Base-by-base conservation (phyloP, 176 grass and related monocot species). In the Dendrocalamus sinicus region DNA sequence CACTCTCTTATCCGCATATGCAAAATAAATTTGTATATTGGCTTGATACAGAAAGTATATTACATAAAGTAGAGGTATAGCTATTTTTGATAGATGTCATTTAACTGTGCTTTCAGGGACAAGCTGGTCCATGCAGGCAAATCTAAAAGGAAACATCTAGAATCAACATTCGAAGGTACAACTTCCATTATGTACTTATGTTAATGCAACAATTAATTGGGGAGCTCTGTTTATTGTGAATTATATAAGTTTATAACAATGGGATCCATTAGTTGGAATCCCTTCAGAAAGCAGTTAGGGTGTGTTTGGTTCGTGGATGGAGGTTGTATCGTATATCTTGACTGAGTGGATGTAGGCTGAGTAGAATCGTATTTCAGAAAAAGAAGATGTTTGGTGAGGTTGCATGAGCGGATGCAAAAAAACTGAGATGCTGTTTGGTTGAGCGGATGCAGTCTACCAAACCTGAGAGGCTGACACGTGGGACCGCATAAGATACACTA, bases 151-250 rank as follows among this genome's bases (percentile, higher is more conserved):
- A 96, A 92, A 81, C 88, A 83, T 12, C 22, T 99, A 81, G 96
- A 99, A 81, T 99, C 88, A 84, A 91, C 92, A 91, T 89, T 96
- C 81, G 84, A 99, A 89, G 96, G 96, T 99, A 86, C 10, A 24
- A 12, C 41, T 82, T 85, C 74, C 22, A 16, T 78, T 60, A 87
- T 78, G 68, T 52, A 46, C 45, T 46, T 46, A 46, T 15, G 12
- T 51, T 44, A 70, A 72, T 86, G 62, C 72, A 84, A 63, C 52
- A 46, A 83, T 77, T 85, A 43, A 35, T 53, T 44, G 16, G 20
- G 55, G 40, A 50, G 59, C 17, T 77, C 30, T 84, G 24, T 71
- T 44, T 61, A 62, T 48, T 82, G 23, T 76, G 37, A 76, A 73
- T 77, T 79, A 44, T 44, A 44, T 44, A 44, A 44, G 7, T 44